Base-by-base conservation (phyloP, 306 rosid genomes). In the Boehmeria nivea region DNA sequence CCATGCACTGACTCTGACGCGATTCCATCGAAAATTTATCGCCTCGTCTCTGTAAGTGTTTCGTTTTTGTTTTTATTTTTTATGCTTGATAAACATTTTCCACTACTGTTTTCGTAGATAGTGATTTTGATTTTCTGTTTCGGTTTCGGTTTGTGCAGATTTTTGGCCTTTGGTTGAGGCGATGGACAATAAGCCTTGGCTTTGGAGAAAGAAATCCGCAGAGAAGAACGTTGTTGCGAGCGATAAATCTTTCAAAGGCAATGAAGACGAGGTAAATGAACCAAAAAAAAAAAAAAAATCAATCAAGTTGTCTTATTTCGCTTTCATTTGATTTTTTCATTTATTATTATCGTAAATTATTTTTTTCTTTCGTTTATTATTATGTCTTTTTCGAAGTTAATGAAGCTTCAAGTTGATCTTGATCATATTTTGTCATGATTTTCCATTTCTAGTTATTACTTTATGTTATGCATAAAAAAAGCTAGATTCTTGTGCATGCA, bases 181-280 rank as follows among this genome's bases (percentile, higher is more conserved):
- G 45, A 88, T 88, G 96, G 96, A 88, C 70, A 76, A 72, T 33
- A 85, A 83, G 70, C 5, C 86, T 6, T 88, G 96, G 94, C 82
- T 62, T 57, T 82, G 96, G 96, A 88, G 64, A 75, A 88, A 85
- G 76, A 88, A 80, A 57, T 78, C 94, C 42, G 66, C 84, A 5
- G 96, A 85, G 76, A 88, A 85, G 75, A 55, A 66, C 19, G 49
- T 44, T 62, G 49, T 44, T 62, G 54, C 78, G 3, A 48, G 63
- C 21, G 94, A 88, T 42, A 76, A 70, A 40, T 15, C 71, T 71
- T 57, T 64, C 15, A 78, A 70, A 43, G 85, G 67, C 64, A 85
- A 78, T 59, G 91, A 72, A 74, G 74, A 73, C 26, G 88, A 76
- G 94, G 96, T 82, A 69, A 63, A 51, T 54, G 25, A 7, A n/a